Base-by-base conservation (phyloP, 1,139 yeast species). In the Petasospora fabianii region DNA sequence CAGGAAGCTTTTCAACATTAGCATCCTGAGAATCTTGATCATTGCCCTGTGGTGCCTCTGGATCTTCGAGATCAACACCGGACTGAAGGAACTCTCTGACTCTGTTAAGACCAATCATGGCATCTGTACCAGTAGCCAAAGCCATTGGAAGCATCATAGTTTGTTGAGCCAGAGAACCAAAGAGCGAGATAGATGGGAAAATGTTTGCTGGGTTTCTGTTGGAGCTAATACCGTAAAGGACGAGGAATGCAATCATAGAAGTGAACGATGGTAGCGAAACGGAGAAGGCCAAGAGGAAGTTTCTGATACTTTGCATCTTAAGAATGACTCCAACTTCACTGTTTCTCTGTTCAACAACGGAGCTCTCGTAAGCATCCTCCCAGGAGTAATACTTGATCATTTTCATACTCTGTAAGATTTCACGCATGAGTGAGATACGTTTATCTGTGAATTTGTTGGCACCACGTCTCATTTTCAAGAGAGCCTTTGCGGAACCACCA, bases 161-260 rank as follows among this genome's bases (percentile, higher is more conserved):
- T 18, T 96, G 96, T 37, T 85, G 65, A 53, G 85, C 65, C 54
- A 85, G 68, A 27, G 78, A 71, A 50, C 80, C 80, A 66, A 87
- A 88, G 41, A 85, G 69, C 0, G 94, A 74, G 38, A 88, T 67
- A 11, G 96, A 82, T 0, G 96, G 75, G 56, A 88, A 88, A n/a
- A 87, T 77, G 26, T 73, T 65, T 3, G 87, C 90, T 1, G 95
- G 81, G 44, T 70, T 68, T 48, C 77, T 70, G n/a, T 54, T 55
- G 18, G 68, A 61, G 32, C 71, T 64, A 5, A 79, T 62, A 30
- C 73, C 78, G 50, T 80, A 81, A 49, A 84, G 64, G 0, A 80
- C 80, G 48, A 87, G 73, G 55, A 87, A 88, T 0, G 96, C 73
- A 3, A 80, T 68, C 73, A 84, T 70, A 3, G 94, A 82, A 1